Percentiles rank a stretch among this genome's conserved stretches.
phyloP scores from a whole-genome alignment of 345 rosid genomes.

The Eucalyptus coolabah region DNA sequence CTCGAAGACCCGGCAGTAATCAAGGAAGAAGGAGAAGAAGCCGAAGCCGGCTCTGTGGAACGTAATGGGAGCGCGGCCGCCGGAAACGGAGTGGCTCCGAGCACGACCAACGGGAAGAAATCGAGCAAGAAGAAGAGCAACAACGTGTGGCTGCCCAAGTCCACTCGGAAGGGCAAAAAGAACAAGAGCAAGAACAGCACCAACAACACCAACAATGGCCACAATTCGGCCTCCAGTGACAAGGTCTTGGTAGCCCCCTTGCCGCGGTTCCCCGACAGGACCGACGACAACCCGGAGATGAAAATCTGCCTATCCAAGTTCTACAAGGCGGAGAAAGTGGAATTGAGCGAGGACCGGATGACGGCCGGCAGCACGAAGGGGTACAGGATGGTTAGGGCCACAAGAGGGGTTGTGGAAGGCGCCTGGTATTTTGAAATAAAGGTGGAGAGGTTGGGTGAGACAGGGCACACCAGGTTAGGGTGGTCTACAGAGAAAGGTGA shows the following conservation, averaged over 20 bases:
- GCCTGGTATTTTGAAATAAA: conserved; percentile 96
- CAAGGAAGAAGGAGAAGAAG: neutral
- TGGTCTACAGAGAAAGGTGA: conserved; percentile 98
- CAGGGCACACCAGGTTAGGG: conserved; percentile 91
- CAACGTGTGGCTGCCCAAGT: conserved; percentile 74
- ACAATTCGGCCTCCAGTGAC: conserved; percentile 21
- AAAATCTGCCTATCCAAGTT: conserved; percentile 78
- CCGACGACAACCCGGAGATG: conserved; percentile 63
- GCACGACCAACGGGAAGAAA: conserved; percentile 25
- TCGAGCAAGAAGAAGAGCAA: conserved; percentile 66
- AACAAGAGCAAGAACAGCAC: conserved; percentile 25
- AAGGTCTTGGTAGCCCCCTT: conserved; percentile 64
- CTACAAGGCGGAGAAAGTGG: conserved; percentile 96
- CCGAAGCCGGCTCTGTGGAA: neutral
- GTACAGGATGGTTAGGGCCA: conserved; percentile 93
- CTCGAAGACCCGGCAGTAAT: neutral
- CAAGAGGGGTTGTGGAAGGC: conserved; percentile 89
- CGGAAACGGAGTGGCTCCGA: neutral
- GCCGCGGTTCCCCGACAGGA: conserved; percentile 72
- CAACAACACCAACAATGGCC: neutral
- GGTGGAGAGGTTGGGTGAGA: conserved; percentile 68
- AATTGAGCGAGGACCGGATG: conserved; percentile 71
- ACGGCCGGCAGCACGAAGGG: conserved; percentile 90
- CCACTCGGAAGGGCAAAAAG: conserved; percentile 88
- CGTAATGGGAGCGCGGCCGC: neutral